Evolutionary conservation across 768 basidiomycete species (phyloP), one percentile per base, ranked within the genome.

Genomic region (Termitomyces sp.): DNA sequence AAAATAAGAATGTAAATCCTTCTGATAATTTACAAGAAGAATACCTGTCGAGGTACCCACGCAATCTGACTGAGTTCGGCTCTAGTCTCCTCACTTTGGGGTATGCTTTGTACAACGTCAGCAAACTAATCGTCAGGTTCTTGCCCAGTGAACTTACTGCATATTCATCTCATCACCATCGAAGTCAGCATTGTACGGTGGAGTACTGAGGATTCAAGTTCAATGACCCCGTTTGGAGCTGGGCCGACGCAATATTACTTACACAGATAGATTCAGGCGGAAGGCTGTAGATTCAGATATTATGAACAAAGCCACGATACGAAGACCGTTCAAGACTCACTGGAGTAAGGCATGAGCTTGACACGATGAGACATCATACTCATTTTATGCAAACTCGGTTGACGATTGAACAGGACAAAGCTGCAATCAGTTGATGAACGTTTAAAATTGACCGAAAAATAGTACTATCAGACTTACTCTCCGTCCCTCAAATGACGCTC

Each of bases 91-190:
- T 98, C 97, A 58, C 92, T 95, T 70, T 99, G 97, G 27, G 97
- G 97, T 41, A 99, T 88, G 71, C 94, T 97, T 59, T 30, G 57
- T 56, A 64, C 49, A 48, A 20, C 20, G 15, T 59, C 47, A 64
- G n/a, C 44, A 13, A 34, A 31, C 30, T n/a, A 15, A 46, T 30
- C 11, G 3, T 27, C 52, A 13, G 2, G 16, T 13, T 34, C 11
- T 44, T 20, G 34, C 33, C 20, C n/a, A 52, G 30, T 1, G 34
- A n/a, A 87, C 92, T 51, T 83, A 96, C 94, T 98, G 97, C 90
- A 98, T 92, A 76, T 99, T 98, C 97, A 98, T 99, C 73, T 99
- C 97, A 68, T 98, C 97, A 65, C 97, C 97, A 69, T 98, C 97
- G 75, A 98, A 99, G 76, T 99, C 97, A 70, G 97, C 97, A 67